A percentile compares a stretch with the other conserved stretches of the same genome.
Conservation (phyloP, 2,329 filamentous ascomycete genomes). For the Dryadomyces quercivorus region DNA sequence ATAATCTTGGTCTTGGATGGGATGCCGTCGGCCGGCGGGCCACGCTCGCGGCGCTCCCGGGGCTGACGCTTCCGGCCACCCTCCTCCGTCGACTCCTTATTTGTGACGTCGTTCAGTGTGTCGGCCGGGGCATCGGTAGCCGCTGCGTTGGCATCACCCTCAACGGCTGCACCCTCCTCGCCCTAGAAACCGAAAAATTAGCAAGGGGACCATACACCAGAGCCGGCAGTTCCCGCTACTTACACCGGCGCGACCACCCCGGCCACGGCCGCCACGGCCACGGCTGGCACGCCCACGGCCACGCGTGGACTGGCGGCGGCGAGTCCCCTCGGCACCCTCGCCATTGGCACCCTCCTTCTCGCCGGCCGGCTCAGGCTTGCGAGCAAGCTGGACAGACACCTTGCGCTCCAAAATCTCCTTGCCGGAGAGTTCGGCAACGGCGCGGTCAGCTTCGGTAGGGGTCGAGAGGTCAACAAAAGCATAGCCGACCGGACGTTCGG, state of each 20-base stretch:
- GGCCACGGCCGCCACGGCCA: conserved; percentile 52
- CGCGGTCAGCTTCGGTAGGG: conserved; percentile 85
- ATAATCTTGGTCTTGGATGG: conserved; percentile 99
- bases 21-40: conserved; percentile 92
- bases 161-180: conserved; percentile 29
- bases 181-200: conserved; percentile 12
- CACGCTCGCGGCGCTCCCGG: conserved; percentile 61
- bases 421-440: conserved; percentile 89
- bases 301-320: conserved; percentile 50
- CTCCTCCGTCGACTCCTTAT: conserved; percentile 44
- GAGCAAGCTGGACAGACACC: conserved; percentile 96
- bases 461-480: conserved; percentile 98
- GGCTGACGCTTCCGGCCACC: conserved; percentile 46
- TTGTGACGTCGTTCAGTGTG: conserved; percentile 50
- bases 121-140: conserved; percentile 36
- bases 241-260: conserved; percentile 53
- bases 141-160: conserved; percentile 35
- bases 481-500: conserved; percentile 95
- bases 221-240: conserved; percentile 12
- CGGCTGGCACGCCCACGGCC: conserved; percentile 55
- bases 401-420: conserved; percentile 98
- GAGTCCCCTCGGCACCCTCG: conserved; percentile 58
- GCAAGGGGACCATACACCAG: not conserved
- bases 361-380: conserved; percentile 81
- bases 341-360: conserved; percentile 71